A percentile compares a stretch with the other conserved stretches of the same genome.
phyloP scores from a whole-genome alignment of 2,329 filamentous ascomycete genomes.

The Microsporum ferrugineum region DNA sequence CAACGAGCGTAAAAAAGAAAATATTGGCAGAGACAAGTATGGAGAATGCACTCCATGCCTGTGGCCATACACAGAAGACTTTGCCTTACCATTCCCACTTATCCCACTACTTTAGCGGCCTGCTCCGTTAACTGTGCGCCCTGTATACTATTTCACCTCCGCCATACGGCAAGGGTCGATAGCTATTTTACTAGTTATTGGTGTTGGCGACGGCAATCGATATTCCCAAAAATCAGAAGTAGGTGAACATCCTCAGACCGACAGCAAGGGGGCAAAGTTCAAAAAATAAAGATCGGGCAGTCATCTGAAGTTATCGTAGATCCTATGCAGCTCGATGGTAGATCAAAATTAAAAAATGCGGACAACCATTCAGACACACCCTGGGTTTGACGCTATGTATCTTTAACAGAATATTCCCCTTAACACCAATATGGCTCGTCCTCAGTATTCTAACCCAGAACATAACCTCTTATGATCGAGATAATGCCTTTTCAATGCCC shows the following conservation, averaged over 20 bases:
- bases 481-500: neutral
- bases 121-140: no score
- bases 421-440: neutral
- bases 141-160: no score
- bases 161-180: no score
- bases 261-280: neutral
- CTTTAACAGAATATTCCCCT: neutral
- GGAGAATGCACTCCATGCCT: no score
- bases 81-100: no score
- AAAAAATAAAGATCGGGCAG: neutral
- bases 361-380: neutral
- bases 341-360: neutral
- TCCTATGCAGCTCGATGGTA: neutral
- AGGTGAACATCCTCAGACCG: neutral
- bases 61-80: no score
- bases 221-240: neutral
- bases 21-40: no score
- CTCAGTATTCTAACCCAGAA: neutral
- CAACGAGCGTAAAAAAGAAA: no score
- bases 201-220: no score
- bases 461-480: neutral
- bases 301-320: neutral
- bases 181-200: no score
- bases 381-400: neutral
- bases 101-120: no score